Evolutionary conservation across 73 alveolate genomes (phyloP).

Genomic region (Stentor roeselii): DNA sequence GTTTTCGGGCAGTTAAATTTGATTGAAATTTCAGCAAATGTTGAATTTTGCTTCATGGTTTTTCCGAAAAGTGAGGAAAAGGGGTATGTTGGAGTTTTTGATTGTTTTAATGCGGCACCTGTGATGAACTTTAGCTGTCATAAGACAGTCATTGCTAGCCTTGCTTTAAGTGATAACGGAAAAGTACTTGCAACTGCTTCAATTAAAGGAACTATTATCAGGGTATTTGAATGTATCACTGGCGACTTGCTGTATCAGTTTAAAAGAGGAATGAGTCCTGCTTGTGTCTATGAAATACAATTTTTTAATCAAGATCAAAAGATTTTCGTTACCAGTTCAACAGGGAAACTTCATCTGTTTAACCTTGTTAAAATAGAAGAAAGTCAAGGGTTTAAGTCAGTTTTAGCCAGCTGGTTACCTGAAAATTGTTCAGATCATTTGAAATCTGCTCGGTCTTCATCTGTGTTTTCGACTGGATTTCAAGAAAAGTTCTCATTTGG

Average conservation of each 20-base stretch:
- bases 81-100: conserved; percentile 72
- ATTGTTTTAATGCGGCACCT: conserved; percentile 51
- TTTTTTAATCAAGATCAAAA: no score
- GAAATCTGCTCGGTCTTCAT: no score
- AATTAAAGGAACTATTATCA: background rate
- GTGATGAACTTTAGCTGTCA: no score
- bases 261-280: background rate
- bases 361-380: no score
- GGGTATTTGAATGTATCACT: background rate
- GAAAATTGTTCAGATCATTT: no score
- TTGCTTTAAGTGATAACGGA: background rate
- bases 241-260: background rate
- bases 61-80: conserved; percentile 60
- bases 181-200: background rate
- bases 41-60: conserved; percentile 47
- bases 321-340: no score
- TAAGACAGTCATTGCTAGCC: background rate
- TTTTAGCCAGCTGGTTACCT: no score
- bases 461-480: no score
- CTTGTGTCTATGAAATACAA: background rate
- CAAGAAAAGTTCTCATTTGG: no score
- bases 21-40: conserved; percentile 56
- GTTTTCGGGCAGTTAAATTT: conserved; percentile 60
- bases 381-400: no score
- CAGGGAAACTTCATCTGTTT: no score